These are phyloP conservation scores for Petrea volubilis DNA, from an alignment of 257 asterid genomes.

Conservation along the genomic window DNA sequence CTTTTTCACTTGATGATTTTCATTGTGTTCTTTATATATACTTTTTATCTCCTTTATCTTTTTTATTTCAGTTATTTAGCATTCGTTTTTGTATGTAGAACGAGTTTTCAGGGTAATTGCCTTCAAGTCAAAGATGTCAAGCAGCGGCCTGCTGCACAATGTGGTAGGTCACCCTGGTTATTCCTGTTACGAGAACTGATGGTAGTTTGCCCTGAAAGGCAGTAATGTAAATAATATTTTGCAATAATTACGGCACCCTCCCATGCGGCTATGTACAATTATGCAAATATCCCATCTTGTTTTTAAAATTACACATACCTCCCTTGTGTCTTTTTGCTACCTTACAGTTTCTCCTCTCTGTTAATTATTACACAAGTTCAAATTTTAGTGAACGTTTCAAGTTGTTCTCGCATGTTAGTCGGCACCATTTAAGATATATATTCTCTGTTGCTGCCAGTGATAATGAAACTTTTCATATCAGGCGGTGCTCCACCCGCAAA, in stretches of 20 bases:
- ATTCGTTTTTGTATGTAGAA: constrained; percentile 35
- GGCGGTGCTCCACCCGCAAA: constrained; percentile 50
- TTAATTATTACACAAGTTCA: no score
- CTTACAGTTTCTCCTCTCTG: no score
- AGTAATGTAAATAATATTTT: not conserved
- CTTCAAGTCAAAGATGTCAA: constrained; percentile 57
- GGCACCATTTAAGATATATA: not conserved
- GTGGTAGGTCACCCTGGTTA: constrained; percentile 53
- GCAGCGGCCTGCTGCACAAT: constrained; percentile 63
- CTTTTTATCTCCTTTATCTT: constrained; percentile 1
- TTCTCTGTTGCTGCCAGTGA: not conserved
- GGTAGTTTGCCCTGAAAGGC: not conserved
- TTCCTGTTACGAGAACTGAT: not conserved
- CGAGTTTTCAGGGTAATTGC: constrained; percentile 85
- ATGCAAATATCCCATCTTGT: no score
- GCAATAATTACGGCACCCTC: no score
- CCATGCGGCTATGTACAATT: no score
- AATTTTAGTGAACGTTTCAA: no score
- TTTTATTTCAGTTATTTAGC: not conserved
- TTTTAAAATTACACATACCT: no score
- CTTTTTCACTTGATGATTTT: constrained; percentile 14
- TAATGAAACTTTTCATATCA: constrained; percentile 22
- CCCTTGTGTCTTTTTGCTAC: no score
- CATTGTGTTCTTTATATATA: not conserved
- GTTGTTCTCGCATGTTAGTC: not conserved